Percentiles rank a stretch among this genome's conserved stretches.
Evolutionary conservation across 106 monocot genomes (phyloP).

Genomic region (Posidonia australis): DNA sequence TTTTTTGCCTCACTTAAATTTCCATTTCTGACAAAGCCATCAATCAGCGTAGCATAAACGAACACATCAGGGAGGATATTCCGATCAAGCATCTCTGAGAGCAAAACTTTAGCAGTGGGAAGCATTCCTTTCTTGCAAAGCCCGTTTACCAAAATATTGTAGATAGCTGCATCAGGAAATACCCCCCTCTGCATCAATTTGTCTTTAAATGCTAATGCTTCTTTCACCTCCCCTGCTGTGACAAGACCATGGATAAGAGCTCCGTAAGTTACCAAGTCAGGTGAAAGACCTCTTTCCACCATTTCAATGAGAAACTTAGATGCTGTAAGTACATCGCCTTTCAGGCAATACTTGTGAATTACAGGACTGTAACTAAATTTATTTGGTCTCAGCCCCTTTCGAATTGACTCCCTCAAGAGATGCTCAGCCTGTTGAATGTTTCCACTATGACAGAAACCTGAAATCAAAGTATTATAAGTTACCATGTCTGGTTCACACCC

Average conservation of each 20-base stretch:
- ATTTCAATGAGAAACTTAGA: constrained; percentile 19
- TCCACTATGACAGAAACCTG: constrained; percentile 31
- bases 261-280: constrained; percentile 81
- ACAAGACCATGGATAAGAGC: constrained; percentile 81
- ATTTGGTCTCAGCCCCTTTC: constrained; percentile 33
- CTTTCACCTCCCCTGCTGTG: constrained; percentile 37
- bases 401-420: constrained; percentile 35
- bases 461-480: constrained; percentile 75
- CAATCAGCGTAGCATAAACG: constrained; percentile 67
- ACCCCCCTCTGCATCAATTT: constrained; percentile 66
- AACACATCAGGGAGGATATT: constrained; percentile 58
- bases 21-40: constrained; percentile 73
- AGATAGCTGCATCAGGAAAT: constrained; percentile 50
- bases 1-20: constrained; percentile 56
- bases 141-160: constrained; percentile 71
- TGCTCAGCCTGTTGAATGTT: constrained; percentile 34
- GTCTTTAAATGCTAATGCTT: constrained; percentile 43
- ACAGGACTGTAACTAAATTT: constrained; percentile 67
- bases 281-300: constrained; percentile 21
- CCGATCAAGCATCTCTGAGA: constrained; percentile 64
- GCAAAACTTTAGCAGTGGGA: constrained; percentile 43
- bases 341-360: constrained; percentile 51
- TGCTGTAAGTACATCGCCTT: constrained; percentile 35
- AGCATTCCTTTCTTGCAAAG: constrained; percentile 84
- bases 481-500: constrained; percentile 43